A percentile compares a stretch with the other conserved stretches of the same genome.
Evolutionary conservation across 257 asterid genomes (phyloP).

Genomic region (Solanum dulcamara): DNA sequence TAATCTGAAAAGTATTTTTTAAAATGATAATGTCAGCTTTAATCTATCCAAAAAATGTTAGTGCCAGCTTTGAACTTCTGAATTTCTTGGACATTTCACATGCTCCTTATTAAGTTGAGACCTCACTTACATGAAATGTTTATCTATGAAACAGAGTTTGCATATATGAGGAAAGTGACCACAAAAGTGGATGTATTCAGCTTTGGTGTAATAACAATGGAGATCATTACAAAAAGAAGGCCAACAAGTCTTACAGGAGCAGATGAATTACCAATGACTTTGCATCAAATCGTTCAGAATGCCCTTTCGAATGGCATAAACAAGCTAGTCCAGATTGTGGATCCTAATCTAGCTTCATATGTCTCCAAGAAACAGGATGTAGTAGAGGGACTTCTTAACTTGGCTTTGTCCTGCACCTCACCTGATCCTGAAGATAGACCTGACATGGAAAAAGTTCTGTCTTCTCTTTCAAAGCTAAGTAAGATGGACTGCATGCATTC

Average conservation of each 20-base stretch:
- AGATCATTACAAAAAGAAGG: slow-evolving; percentile 54
- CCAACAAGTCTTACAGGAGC: slow-evolving; percentile 56
- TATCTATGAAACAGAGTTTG: slow-evolving; percentile 41
- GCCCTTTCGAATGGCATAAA: slow-evolving; percentile 32
- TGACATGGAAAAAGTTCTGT: slow-evolving; percentile 49
- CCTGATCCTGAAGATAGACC: slow-evolving; percentile 57
- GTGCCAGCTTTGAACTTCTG: not conserved
- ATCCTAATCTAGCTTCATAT: slow-evolving; percentile 34
- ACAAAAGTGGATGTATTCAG: slow-evolving; percentile 80
- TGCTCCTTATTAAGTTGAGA: not conserved
- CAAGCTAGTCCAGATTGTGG: slow-evolving; percentile 28
- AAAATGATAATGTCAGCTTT: not conserved
- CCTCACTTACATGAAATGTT: not conserved
- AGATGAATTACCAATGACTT: slow-evolving; percentile 46
- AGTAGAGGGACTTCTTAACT: slow-evolving; percentile 40
- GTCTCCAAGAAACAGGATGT: slow-evolving; percentile 28
- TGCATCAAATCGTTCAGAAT: slow-evolving; percentile 48
- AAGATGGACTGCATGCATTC: slow-evolving; percentile 9
- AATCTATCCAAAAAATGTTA: not conserved
- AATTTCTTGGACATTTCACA: not conserved
- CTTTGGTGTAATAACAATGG: slow-evolving; percentile 68
- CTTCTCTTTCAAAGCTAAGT: slow-evolving; percentile 41
- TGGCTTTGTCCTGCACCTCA: slow-evolving; percentile 59
- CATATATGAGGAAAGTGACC: slow-evolving; percentile 65
- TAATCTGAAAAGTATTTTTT: not conserved